phyloP scores from a whole-genome alignment of 352 stramenopile species.

The Pythium sukuiense region DNA sequence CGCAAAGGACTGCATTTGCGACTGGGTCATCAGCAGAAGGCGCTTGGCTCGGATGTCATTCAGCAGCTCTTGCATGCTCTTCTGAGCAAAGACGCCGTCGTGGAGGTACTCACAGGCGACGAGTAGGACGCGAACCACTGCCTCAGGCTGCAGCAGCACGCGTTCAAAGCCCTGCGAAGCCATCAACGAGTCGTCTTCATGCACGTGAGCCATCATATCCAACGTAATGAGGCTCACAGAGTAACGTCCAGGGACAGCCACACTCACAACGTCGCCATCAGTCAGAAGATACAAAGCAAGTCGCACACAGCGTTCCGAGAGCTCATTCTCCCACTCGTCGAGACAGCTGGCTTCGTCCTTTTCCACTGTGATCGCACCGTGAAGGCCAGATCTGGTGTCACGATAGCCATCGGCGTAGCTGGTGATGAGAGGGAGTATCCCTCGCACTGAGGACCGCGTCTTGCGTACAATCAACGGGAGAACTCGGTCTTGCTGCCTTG shows the following conservation, averaged over 20 bases:
- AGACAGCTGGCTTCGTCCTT: not conserved
- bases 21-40: constrained; percentile 20
- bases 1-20: constrained; percentile 18
- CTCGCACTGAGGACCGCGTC: not conserved
- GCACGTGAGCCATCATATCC: constrained; percentile 2
- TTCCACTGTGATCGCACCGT: not conserved
- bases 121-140: constrained; percentile 13
- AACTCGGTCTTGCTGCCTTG: not conserved
- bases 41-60: constrained; percentile 17
- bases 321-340: not conserved
- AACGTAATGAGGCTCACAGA: constrained; percentile 4
- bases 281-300: constrained; percentile 20
- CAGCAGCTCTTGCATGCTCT: constrained; percentile 29
- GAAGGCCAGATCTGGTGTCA: not conserved
- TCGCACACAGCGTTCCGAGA: constrained; percentile 3
- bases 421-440: not conserved
- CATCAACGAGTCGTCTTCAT: constrained; percentile 4
- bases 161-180: constrained; percentile 7
- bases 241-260: constrained; percentile 7
- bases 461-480: not conserved
- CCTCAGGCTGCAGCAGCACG: constrained; percentile 14
- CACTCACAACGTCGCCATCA: constrained; percentile 12
- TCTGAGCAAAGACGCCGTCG: constrained; percentile 28
- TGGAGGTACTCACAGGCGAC: constrained; percentile 15
- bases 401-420: not conserved